A percentile compares a stretch with the other conserved stretches of the same genome.
These are phyloP conservation scores for Tubosaeta sp. DNA, from an alignment of 768 basidiomycete genomes.

Conservation along the genomic window DNA sequence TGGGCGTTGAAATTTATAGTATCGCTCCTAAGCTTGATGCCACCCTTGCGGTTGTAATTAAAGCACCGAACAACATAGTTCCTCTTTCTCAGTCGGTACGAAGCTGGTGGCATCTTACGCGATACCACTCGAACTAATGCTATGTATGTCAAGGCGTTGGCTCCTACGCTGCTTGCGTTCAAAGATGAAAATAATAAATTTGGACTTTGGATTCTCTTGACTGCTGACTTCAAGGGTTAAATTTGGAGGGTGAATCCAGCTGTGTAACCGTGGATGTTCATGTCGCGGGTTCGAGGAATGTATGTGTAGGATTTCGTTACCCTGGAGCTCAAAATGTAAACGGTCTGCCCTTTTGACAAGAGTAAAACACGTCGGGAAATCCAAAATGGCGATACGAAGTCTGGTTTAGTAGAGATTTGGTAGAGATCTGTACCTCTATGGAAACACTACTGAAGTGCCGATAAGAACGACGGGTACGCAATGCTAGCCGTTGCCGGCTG, in stretches of 20 bases:
- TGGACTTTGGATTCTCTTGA: neutral
- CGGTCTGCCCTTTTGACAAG: no score
- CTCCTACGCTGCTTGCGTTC: neutral
- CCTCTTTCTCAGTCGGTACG: neutral
- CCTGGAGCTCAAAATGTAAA: no score
- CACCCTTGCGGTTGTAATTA: neutral
- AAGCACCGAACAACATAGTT: neutral
- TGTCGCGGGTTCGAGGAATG: neutral
- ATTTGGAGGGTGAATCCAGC: no score
- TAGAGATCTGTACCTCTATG: no score
- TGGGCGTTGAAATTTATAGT: neutral
- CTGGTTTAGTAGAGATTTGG: no score
- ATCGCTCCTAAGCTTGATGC: conserved; percentile 6
- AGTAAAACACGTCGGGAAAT: no score
- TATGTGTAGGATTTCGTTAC: neutral
- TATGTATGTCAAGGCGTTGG: neutral
- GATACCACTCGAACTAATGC: neutral
- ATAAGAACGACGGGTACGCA: no score
- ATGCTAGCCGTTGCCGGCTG: no score
- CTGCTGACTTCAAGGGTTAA: neutral
- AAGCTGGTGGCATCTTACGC: neutral
- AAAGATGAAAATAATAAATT: neutral
- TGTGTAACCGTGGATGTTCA: neutral
- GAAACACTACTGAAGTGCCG: no score
- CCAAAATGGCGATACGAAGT: no score